Evolutionary conservation across 495 filamentous ascomycete species (phyloP).

Genomic region (Zalerion maritima): DNA sequence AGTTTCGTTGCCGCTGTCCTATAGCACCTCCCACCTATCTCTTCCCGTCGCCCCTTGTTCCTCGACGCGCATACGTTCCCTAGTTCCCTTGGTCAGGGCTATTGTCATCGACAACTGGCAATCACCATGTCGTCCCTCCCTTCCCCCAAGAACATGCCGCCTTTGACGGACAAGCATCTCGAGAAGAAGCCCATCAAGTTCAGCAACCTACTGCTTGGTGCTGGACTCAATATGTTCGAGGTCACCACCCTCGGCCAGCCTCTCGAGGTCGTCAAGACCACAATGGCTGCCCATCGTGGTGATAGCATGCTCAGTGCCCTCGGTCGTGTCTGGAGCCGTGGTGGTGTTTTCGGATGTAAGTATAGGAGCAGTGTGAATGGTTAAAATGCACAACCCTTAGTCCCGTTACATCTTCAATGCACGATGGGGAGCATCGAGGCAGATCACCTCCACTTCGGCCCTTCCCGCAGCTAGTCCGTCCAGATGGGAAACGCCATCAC

Average conservation of each 20-base stretch:
- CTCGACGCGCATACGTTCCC: slow-evolving; percentile 63
- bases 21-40: no score
- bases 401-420: no score
- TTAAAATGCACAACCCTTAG: no score
- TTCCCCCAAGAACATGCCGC: slow-evolving; percentile 38
- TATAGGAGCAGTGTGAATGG: no score
- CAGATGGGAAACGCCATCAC: no score
- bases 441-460: no score
- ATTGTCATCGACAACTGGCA: slow-evolving; percentile 34
- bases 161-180: slow-evolving; percentile 36
- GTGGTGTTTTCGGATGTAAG: slow-evolving; percentile 91
- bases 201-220: slow-evolving; percentile 93
- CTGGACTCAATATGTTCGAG: slow-evolving; percentile 96
- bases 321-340: slow-evolving; percentile 79
- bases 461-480: no score
- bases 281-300: slow-evolving; percentile 90
- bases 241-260: slow-evolving; percentile 65
- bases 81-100: slow-evolving; percentile 90
- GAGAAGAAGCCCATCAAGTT: slow-evolving; percentile 99
- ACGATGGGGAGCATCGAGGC: no score
- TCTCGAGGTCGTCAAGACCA: slow-evolving; percentile 97
- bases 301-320: slow-evolving; percentile 77
- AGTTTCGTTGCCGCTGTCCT: no score
- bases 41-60: slow-evolving; percentile 14
- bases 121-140: slow-evolving; percentile 41